phyloP scores from a whole-genome alignment of 2,329 filamentous ascomycete genomes.

The Amauroascus verrucosus region DNA sequence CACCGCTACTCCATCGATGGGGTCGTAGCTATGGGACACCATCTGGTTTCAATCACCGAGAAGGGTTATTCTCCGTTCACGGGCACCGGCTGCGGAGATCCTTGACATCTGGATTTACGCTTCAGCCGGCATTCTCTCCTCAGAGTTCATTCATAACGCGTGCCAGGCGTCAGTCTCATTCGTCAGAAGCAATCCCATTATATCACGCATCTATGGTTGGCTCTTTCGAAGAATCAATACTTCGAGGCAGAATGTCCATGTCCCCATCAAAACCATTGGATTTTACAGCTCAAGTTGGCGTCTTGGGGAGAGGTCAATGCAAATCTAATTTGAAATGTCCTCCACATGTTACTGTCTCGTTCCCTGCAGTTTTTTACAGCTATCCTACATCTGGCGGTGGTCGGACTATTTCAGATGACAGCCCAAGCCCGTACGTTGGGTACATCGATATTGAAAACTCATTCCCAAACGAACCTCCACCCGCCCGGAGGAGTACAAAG shows the following conservation, averaged over 20 bases:
- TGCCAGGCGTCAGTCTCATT: slow-evolving; percentile 55
- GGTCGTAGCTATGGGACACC: slow-evolving; percentile 37
- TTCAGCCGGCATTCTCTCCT: slow-evolving; percentile 40
- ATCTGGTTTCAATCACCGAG: slow-evolving; percentile 44
- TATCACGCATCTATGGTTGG: slow-evolving; percentile 94
- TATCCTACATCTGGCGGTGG: slow-evolving; percentile 61
- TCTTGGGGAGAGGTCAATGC: slow-evolving; percentile 79
- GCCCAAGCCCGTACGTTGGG: slow-evolving; percentile 91
- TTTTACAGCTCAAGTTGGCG: slow-evolving; percentile 90
- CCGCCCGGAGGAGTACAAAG: slow-evolving; percentile 32
- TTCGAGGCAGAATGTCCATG: slow-evolving; percentile 92
- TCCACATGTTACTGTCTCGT: slow-evolving; percentile 78
- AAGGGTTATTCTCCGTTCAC: slow-evolving; percentile 57
- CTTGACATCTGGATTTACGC: slow-evolving; percentile 50
- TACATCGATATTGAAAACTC: slow-evolving; percentile 82
- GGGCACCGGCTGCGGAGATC: slow-evolving; percentile 70
- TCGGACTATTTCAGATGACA: slow-evolving; percentile 60
- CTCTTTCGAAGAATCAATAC: slow-evolving; percentile 93
- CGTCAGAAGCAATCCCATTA: slow-evolving; percentile 63
- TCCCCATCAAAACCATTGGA: slow-evolving; percentile 85
- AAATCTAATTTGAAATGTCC: slow-evolving; percentile 77
- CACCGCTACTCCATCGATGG: slow-evolving; percentile 21
- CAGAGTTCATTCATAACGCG: slow-evolving; percentile 20
- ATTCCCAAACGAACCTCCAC: slow-evolving; percentile 43
- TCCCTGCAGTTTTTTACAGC: slow-evolving; percentile 93